phyloP scores from a whole-genome alignment of 2,329 filamentous ascomycete species.

The Pseudonectria buxi region DNA sequence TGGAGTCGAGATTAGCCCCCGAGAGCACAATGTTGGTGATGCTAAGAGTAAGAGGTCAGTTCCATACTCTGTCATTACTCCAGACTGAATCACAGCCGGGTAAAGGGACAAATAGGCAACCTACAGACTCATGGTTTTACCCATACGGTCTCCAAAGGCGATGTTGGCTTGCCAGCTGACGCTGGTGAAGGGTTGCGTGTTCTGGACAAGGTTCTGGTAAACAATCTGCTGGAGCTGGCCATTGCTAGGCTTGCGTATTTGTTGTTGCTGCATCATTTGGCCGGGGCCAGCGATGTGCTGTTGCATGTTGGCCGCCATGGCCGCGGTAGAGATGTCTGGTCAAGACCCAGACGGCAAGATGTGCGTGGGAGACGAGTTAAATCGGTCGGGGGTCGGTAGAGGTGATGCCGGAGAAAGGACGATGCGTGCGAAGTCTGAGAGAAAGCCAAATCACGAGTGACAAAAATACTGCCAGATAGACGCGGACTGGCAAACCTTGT shows the following conservation, averaged over 20 bases:
- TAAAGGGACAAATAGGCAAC: slow-evolving; percentile 14
- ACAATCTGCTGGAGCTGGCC: slow-evolving; percentile 32
- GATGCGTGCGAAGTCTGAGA: slow-evolving; percentile 1
- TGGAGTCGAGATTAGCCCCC: slow-evolving; percentile 33
- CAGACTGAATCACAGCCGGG: background rate
- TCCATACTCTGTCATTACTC: background rate
- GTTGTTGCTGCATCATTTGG: slow-evolving; percentile 39
- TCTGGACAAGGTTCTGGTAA: slow-evolving; percentile 32
- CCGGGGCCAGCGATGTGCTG: slow-evolving; percentile 45
- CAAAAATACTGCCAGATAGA: too few species aligned
- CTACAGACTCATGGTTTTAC: slow-evolving; percentile 38
- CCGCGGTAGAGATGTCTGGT: slow-evolving; percentile 27
- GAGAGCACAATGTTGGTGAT: slow-evolving; percentile 46
- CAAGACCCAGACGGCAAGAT: slow-evolving; percentile 14
- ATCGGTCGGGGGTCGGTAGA: slow-evolving; percentile 1
- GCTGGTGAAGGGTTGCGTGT: slow-evolving; percentile 25
- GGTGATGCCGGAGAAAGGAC: background rate
- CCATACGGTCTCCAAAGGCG: slow-evolving; percentile 33
- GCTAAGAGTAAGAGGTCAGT: slow-evolving; percentile 26
- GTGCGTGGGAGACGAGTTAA: slow-evolving; percentile 4
- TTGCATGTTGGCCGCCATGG: slow-evolving; percentile 54
- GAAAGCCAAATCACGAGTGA: slow-evolving; percentile 4
- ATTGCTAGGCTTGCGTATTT: slow-evolving; percentile 25
- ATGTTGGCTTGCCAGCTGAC: slow-evolving; percentile 35
- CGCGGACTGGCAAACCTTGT: too few species aligned